Evolutionary conservation across 306 rosid species (phyloP), one percentile per base, ranked within the genome.

Genomic region (Macrotyloma uniflorum): DNA sequence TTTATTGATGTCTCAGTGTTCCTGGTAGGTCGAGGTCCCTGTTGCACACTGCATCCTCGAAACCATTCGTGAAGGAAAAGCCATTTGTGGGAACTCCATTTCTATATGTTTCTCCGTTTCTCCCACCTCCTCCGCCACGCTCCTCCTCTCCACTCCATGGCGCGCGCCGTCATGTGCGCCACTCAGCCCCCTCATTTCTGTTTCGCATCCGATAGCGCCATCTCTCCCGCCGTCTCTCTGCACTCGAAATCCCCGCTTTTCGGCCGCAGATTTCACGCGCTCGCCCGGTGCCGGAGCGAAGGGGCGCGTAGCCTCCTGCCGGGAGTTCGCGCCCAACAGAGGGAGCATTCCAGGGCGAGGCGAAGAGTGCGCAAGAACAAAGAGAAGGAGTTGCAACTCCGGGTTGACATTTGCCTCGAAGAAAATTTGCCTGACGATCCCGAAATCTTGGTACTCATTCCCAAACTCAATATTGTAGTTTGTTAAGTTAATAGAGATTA

Each of bases 341-440:
- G 92, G 76, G 92, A 74, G 43, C 91, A 91, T 77, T 85, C 97
- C 51, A 95, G 86, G 82, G 76, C 67, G 65, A 81, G 91, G 86
- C 84, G 79, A 74, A 83, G 89, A 54, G 69, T 85, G 15, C 62
- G 68, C 2, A 89, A 89, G 85, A 75, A 32, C 15, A 92, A 87
- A 80, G 23, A 64, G 57, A 94, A 87, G 84, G 88, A 91, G 81
- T 61, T 89, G 76, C 83, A 92, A 66, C 90, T 94, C 62, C 79
- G 78, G 47, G 97, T 88, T 18, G 82, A 86, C 7, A 88, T 94
- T 58, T 89, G 90, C 74, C 75, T 90, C 14, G 97, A 94, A 85
- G 91, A 92, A 61, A 87, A 74, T 36, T 86, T 94, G 84, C 98
- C 98, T 0, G 88, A 88, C 10, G 93, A 92, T 85, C 76, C 90